Conservation (phyloP, 148 eudicot species). For the Spergularia bocconei region DNA sequence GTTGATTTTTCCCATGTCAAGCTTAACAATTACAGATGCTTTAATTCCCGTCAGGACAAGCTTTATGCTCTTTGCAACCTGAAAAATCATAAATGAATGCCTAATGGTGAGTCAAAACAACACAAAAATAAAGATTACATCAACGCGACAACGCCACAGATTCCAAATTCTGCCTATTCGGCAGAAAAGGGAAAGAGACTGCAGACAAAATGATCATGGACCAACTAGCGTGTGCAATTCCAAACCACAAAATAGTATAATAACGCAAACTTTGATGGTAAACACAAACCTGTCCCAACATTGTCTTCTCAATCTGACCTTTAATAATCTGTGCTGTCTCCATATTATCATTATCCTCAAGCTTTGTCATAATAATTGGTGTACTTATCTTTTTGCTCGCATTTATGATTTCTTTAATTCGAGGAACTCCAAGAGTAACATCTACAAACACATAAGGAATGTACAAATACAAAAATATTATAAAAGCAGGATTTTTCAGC, state of each 20-base stretch:
- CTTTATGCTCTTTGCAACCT: constrained; percentile 83
- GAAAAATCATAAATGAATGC: constrained; percentile 18
- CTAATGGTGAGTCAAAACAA: background rate
- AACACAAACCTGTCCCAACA: constrained; percentile 65
- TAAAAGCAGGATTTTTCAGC: background rate
- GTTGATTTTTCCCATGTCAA: constrained; percentile 58
- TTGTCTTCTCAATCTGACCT: constrained; percentile 79
- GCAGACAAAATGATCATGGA: background rate
- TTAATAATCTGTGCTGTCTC: constrained; percentile 52
- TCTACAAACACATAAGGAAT: constrained; percentile 62
- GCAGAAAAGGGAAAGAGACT: background rate
- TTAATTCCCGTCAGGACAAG: constrained; percentile 47
- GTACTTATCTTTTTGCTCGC: constrained; percentile 90
- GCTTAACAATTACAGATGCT: constrained; percentile 54
- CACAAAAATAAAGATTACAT: background rate
- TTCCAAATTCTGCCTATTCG: background rate
- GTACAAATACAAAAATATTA: constrained; percentile 3
- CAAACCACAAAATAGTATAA: background rate
- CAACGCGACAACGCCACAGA: background rate
- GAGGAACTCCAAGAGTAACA: constrained; percentile 99
- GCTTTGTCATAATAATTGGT: constrained; percentile 72
- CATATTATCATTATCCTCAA: constrained; percentile 39
- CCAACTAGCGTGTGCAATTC: background rate
- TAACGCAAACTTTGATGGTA: background rate
- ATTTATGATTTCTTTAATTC: constrained; percentile 84